These are phyloP conservation scores for Fragaria iinumae DNA, from an alignment of 306 rosid genomes.

Conservation along the genomic window DNA sequence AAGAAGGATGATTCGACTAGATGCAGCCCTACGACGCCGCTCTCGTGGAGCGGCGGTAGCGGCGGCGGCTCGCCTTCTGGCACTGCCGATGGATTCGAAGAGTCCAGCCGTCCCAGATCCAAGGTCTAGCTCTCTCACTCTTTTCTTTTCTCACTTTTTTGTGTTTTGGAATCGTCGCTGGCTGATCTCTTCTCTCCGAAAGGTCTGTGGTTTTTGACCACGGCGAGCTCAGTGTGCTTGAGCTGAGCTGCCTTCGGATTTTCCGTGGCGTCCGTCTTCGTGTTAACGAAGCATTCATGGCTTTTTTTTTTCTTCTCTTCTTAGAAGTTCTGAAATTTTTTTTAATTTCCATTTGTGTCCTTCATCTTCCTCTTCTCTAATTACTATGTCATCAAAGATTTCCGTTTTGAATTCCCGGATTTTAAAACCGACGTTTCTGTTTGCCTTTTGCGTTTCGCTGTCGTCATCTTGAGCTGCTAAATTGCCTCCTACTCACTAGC, in stretches of 20 bases:
- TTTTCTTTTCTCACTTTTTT: neutral
- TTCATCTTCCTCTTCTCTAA: neutral
- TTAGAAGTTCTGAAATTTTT: neutral
- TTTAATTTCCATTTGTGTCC: neutral
- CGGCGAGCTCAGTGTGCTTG: conserved; percentile 2
- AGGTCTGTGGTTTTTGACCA: neutral
- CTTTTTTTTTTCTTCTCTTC: neutral
- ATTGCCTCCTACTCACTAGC: neutral
- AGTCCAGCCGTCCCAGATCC: conserved; percentile 72
- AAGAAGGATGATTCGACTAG: conserved; percentile 59
- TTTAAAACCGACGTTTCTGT: conserved; percentile 13
- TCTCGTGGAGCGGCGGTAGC: conserved; percentile 72
- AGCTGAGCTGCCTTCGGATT: neutral
- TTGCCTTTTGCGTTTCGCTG: neutral
- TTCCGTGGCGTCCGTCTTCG: neutral
- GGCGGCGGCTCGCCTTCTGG: conserved; percentile 47
- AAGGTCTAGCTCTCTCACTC: conserved; percentile 42
- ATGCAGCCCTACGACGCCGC: conserved; percentile 92
- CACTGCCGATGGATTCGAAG: conserved; percentile 74
- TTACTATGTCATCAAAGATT: neutral
- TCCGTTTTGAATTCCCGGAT: neutral
- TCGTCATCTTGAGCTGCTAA: conserved; percentile 2
- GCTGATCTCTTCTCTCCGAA: conserved; percentile 29
- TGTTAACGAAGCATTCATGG: neutral
- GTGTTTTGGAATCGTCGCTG: conserved; percentile 19